Base-by-base conservation (phyloP, 2,329 filamentous ascomycete species). In the Aspergillus latus region DNA sequence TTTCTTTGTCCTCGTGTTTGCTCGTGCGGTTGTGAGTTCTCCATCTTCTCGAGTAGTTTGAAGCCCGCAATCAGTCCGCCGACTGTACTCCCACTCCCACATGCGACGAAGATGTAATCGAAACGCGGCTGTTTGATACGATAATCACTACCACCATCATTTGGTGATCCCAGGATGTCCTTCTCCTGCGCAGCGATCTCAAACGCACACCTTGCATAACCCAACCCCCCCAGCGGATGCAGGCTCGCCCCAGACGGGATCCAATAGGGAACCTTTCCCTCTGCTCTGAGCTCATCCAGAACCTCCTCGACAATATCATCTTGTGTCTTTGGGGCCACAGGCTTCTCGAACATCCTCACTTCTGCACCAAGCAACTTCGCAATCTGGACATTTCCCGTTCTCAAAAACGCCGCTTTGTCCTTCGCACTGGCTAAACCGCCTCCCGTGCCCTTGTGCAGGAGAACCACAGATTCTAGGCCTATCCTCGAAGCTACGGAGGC, bases 311-410 rank as follows among this genome's bases (percentile, higher is more conserved):
- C 52, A 0, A 65, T 55, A 80, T 89, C 59, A 11, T 48, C 28
- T 43, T 48, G 30, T 4, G 52, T 57, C 26, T 53, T 50, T 42
- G 44, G n/a, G 5, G 34, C 37, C 26, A 21, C 11, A 5, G 50
- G 50, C 5, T 26, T 28, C 8, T 57, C 16, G 77, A 85, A 65
- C 70, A 82, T 21, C 76, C 85, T 57, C 75, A 84, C 64, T 67
- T 72, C 21, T 73, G 75, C 53, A 61, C 68, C 59, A 10, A 70
- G 47, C 51, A 74, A 50, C 58, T 68, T 59, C 36, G 66, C 60
- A 29, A 70, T 54, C 40, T 71, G 68, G 29, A 66, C 62, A 15
- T 72, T 72, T 0, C 69, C 69, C 2, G 54, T 52, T 13, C 61
- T 58, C 28, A 64, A 13, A 44, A 70, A 72, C 4, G 57, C 52